Base-by-base conservation (phyloP, 257 asterid genomes). In the Paulownia fortunei region DNA sequence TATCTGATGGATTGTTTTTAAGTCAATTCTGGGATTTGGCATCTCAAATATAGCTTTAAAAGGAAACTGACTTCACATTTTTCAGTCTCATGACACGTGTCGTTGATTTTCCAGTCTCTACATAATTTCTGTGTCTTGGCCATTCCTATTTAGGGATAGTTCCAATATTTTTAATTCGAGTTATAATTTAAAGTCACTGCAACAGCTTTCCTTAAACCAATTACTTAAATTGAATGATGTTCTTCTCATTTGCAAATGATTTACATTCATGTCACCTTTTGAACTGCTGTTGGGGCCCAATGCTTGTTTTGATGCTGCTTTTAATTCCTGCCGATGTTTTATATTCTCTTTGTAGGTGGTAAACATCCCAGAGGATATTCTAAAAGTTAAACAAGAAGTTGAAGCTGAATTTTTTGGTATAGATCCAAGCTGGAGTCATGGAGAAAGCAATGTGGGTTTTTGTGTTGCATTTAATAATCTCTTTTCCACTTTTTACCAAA, bases 391-490 rank as follows among this genome's bases (percentile, higher is more conserved):
- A 81, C 93, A 87, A 83, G 98, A 90, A 82, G 80, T 93, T 77
- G 99, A 90, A 69, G 88, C 92, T 76, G 99, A 96, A 59, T 89
- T 86, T 90, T 88, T 88, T 86, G 97, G 96, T 32, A 75, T 81
- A 61, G 96, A 93, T 62, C 88, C 89, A 51, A 86, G 72, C 80
- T 92, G 97, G 97, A 85, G 78, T 36, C 96, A 83, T 59, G 93
- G 74, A 27, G 97, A 93, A 84, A 86, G 66, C 63, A 88, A 61
- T 87, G 99, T 96, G 83, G 85, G 97, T 82, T 60, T 34, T 62
- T 62, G 6, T 56, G 15, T 44, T 54, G 66, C 52, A 34, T 54
- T 60, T 74, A 30, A 7, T 79, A 79, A 36, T 59, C 65, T 11
- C 23, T 52, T 27, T 23, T 10, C 19, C 24, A 9, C 46, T 23